Base-by-base conservation (phyloP, 768 basidiomycete species). In the Neoboletus subvelutipes region DNA sequence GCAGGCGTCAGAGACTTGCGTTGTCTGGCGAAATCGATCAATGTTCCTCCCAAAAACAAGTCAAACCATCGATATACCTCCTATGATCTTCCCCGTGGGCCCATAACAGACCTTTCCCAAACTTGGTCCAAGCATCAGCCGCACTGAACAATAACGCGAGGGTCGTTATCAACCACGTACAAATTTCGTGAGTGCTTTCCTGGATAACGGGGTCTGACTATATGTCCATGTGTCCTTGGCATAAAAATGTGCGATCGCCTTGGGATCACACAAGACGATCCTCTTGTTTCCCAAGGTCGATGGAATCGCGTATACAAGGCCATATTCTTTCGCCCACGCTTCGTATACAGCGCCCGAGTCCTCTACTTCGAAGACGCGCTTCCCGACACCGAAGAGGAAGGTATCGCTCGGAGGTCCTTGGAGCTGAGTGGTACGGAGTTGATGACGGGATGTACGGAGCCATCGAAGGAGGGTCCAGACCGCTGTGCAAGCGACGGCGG, bases 11-110 rank as follows among this genome's bases (percentile, higher is more conserved):
- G 57, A 3, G 73, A 70, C 58, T 68, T 76, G 52, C 77, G 65
- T 50, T 77, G 76, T 40, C 78, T 67, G 28, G 29, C 1, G 0
- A 22, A 45, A 10, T 18, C 62, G 11, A 20, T 37, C 22, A 49
- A 47, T 11, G 1, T 15, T n/a, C 11, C 2, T 1, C 9, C 20
- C 37, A 1, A 12, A 10, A 34, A 41, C 5, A 3, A 7, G 6
- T 8, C 7, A n/a, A 11, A 24, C 12, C 5, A 20, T 29, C 10
- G 15, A 54, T 9, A 10, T 49, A 78, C 80, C 80, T 72, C 45
- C 63, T 71, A 50, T 83, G 81, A 56, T 70, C 72, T n/a, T 82
- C 80, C 6, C 78, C 76, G 26, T 77, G 68, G 2, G 67, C 42
- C 63, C 54, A 61, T 5, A 63, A 8, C 2, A 78, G 37, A 4